Evolutionary conservation across 148 eudicot genomes (phyloP).

Genomic region (Camellia lanceoleosa): DNA sequence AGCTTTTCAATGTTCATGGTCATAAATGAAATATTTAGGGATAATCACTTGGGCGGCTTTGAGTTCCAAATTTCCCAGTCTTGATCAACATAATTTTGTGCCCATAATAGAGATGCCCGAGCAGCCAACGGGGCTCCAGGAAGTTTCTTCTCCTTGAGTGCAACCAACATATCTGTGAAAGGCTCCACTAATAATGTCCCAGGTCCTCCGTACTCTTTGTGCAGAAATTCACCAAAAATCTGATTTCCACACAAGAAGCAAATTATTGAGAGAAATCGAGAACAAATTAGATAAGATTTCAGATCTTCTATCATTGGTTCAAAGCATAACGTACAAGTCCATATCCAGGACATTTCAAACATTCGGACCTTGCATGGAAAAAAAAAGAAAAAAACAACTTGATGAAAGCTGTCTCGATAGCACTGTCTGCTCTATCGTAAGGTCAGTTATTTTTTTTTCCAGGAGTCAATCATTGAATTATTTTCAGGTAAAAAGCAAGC

Average conservation of each 20-base stretch:
- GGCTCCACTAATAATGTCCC: slow-evolving; percentile 75
- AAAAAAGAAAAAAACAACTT: slow-evolving; percentile 14
- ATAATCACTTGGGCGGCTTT: neutral
- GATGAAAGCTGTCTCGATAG: slow-evolving; percentile 14
- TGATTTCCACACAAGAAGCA: slow-evolving; percentile 24
- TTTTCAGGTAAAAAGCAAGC: slow-evolving; percentile 10
- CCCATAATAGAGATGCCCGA: slow-evolving; percentile 49
- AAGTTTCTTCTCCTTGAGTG: slow-evolving; percentile 53
- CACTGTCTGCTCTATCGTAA: neutral
- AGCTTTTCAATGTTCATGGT: no score
- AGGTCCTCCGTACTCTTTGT: slow-evolving; percentile 67
- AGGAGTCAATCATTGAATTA: slow-evolving; percentile 9
- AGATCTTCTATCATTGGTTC: neutral
- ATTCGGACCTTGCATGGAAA: slow-evolving; percentile 7
- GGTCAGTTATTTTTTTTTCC: neutral
- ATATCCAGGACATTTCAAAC: slow-evolving; percentile 11
- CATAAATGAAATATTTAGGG: neutral
- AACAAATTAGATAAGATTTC: neutral
- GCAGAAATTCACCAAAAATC: slow-evolving; percentile 54
- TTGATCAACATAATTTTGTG: slow-evolving; percentile 41
- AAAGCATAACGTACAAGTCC: slow-evolving; percentile 7
- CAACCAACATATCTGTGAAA: slow-evolving; percentile 59
- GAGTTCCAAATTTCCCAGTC: slow-evolving; percentile 42
- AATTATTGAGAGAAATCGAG: neutral
- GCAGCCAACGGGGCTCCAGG: slow-evolving; percentile 57